These are phyloP conservation scores for Ambrosiella beaveri DNA, from an alignment of 2,329 filamentous ascomycete genomes.

Conservation along the genomic window DNA sequence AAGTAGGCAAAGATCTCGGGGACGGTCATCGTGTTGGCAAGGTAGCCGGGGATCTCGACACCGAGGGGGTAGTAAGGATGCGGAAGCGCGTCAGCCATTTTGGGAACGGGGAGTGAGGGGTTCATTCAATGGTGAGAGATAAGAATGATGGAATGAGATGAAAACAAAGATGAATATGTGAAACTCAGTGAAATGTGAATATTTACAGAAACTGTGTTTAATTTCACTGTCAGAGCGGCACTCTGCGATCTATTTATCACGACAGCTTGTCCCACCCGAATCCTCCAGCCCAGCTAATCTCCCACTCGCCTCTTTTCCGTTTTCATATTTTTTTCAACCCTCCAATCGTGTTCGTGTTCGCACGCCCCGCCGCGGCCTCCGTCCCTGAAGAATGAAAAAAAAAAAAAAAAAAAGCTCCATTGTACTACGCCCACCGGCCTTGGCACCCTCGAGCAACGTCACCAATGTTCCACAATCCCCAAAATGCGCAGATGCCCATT, in stretches of 20 bases:
- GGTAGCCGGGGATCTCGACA: conserved; percentile 43
- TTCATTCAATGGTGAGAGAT: neutral
- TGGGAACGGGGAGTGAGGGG: neutral
- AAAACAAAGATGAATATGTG: neutral
- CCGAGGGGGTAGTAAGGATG: conserved; percentile 53
- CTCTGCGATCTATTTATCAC: neutral
- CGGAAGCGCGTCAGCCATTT: neutral
- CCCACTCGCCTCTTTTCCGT: neutral
- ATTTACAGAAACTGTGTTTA: neutral
- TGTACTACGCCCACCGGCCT: no score
- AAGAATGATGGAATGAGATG: neutral
- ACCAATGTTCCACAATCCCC: no score
- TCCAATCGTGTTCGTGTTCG: neutral
- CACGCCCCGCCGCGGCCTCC: neutral
- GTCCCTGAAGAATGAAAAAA: neutral
- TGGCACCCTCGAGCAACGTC: no score
- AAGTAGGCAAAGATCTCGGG: conserved; percentile 43
- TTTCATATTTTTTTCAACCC: neutral
- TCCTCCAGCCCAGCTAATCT: no score
- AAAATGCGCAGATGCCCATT: no score
- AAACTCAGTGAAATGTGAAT: neutral
- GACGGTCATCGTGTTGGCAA: conserved; percentile 47
- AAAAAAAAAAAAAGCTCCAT: no score
- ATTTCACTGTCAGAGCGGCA: neutral
- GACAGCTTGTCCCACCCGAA: neutral